phyloP scores from a whole-genome alignment of 139 green algal species.

The Coelastrella sp. region DNA sequence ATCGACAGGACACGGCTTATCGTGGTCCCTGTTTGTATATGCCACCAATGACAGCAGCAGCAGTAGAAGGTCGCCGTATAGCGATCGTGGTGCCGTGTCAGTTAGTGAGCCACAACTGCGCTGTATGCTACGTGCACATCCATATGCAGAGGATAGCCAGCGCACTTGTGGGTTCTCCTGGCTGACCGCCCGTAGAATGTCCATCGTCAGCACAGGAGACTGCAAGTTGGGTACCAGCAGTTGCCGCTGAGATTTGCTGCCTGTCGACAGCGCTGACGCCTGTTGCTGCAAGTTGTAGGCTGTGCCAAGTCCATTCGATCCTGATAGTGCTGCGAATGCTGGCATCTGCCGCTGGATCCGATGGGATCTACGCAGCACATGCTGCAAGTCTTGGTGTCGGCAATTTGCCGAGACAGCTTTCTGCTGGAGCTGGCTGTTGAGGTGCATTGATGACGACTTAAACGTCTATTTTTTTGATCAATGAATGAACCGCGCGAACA shows the following conservation, averaged over 20 bases:
- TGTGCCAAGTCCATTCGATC: background rate
- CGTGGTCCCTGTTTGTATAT: background rate
- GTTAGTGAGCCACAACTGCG: too few species aligned
- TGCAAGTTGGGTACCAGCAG: background rate
- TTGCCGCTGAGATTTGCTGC: slow-evolving; percentile 25
- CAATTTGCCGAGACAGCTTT: background rate
- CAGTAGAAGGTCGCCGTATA: background rate
- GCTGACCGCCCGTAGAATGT: background rate
- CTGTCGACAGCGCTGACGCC: background rate
- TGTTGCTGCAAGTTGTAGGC: background rate
- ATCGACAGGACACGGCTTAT: too few species aligned
- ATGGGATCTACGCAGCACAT: background rate
- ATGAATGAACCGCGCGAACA: too few species aligned
- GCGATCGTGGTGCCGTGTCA: too few species aligned
- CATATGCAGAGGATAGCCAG: too few species aligned
- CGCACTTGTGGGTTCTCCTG: background rate
- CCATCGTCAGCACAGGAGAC: slow-evolving; percentile 31
- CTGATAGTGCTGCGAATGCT: background rate
- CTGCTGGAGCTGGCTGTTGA: background rate
- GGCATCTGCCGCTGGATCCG: background rate
- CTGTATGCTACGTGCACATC: too few species aligned
- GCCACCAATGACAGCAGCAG: background rate
- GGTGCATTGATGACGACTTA: background rate
- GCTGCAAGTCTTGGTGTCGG: background rate
- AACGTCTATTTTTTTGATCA: too few species aligned